Evolutionary conservation across 768 basidiomycete species (phyloP).

Genomic region (Guyanaporus albipodus): DNA sequence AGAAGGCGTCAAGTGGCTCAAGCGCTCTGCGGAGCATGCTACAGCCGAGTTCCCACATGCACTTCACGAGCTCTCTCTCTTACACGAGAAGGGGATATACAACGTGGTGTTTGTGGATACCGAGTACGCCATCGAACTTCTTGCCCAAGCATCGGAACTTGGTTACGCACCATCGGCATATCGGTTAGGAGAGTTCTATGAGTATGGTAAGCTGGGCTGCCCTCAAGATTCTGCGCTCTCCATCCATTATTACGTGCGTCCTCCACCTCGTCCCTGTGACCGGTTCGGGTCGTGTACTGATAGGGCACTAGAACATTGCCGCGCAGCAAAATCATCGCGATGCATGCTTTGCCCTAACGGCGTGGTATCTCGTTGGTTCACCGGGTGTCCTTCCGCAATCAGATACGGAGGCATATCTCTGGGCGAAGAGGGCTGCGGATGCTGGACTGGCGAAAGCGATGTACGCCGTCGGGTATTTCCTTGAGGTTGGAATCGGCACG

Average conservation of each 20-base stretch:
- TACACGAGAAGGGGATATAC: constrained; percentile 97
- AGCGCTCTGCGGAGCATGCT: constrained; percentile 90
- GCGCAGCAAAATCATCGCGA: constrained; percentile 97
- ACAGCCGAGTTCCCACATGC: constrained; percentile 97
- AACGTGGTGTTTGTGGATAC: constrained; percentile 96
- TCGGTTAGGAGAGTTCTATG: constrained; percentile 95
- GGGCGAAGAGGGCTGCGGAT: constrained; percentile 96
- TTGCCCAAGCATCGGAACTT: constrained; percentile 93
- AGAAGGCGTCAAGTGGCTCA: constrained; percentile 98
- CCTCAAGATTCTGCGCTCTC: constrained; percentile 95
- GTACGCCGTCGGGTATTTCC: constrained; percentile 97
- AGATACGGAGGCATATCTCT: constrained; percentile 96
- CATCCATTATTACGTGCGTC: constrained; percentile 97
- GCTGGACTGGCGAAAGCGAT: constrained; percentile 90
- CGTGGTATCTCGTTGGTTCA: constrained; percentile 99
- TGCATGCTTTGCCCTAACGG: constrained; percentile 96
- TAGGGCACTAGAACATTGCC: constrained; percentile 77
- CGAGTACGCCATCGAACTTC: constrained; percentile 90
- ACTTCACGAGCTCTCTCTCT: constrained; percentile 86
- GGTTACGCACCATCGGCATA: constrained; percentile 97
- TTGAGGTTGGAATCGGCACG: constrained; percentile 91
- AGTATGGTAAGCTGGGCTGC: constrained; percentile 98
- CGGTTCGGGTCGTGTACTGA: constrained; percentile 12
- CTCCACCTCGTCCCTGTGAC: neutral
- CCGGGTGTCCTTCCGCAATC: constrained; percentile 97